A percentile compares a stretch with the other conserved stretches of the same genome.
Evolutionary conservation across 2,329 filamentous ascomycete genomes (phyloP).

Genomic region (Lasiodiplodia theobromae): DNA sequence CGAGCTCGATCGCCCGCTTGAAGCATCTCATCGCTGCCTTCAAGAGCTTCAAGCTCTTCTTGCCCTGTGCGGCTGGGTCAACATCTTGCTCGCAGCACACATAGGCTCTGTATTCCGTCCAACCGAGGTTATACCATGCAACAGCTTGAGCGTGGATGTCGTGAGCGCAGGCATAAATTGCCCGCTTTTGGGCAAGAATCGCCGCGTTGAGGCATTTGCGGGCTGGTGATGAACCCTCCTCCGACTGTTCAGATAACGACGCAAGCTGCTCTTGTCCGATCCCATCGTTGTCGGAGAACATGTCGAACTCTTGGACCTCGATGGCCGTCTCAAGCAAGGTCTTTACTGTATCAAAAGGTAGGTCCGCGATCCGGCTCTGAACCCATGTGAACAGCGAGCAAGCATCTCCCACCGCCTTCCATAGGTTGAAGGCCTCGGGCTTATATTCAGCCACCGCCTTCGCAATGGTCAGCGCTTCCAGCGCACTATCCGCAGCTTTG

Average conservation of each 20-base stretch:
- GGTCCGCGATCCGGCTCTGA: constrained; percentile 68
- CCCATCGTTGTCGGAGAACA: constrained; percentile 74
- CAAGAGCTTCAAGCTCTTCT: constrained; percentile 67
- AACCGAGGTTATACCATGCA: constrained; percentile 96
- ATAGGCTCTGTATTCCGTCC: constrained; percentile 87
- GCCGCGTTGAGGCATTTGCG: constrained; percentile 71
- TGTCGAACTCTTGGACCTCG: constrained; percentile 63
- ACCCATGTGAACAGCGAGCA: constrained; percentile 84
- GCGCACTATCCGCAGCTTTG: constrained; percentile 75
- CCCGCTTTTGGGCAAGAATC: constrained; percentile 87
- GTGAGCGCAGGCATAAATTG: constrained; percentile 73
- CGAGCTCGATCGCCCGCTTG: constrained; percentile 93
- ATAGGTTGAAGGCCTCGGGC: constrained; percentile 84
- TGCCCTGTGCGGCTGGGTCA: constrained; percentile 42
- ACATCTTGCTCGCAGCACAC: constrained; percentile 63
- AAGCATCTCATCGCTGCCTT: constrained; percentile 88
- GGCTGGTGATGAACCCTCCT: constrained; percentile 42
- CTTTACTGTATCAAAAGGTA: constrained; percentile 67
- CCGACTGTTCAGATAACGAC: constrained; percentile 33
- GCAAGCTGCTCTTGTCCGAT: constrained; percentile 54
- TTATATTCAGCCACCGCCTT: constrained; percentile 66
- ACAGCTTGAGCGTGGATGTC: constrained; percentile 90
- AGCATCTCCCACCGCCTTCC: constrained; percentile 91
- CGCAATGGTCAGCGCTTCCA: constrained; percentile 73
- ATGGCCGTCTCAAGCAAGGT: constrained; percentile 64